phyloP scores from a whole-genome alignment of 1,284 basidiomycete genomes.

The Sphaerobolus stellatus region DNA sequence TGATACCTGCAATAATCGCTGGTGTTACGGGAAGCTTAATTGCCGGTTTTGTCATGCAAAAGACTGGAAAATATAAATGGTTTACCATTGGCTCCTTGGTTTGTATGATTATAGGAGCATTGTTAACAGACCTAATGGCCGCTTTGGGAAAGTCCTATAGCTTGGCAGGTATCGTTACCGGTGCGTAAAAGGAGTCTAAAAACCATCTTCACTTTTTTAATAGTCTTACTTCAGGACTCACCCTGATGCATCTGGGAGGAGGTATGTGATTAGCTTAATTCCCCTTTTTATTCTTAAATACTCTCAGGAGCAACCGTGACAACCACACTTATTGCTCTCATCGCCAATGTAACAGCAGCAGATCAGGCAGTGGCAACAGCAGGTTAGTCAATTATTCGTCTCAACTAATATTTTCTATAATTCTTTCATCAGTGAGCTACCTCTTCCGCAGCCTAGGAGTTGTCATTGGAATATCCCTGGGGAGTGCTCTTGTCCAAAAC shows the following conservation, averaged over 20 bases:
- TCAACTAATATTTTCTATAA: neutral
- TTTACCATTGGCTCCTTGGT: conserved; percentile 46
- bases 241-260: neutral
- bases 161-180: conserved; percentile 38
- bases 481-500: conserved; percentile 54
- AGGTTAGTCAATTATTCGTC: conserved; percentile 33
- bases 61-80: conserved; percentile 55
- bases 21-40: conserved; percentile 49
- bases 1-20: conserved; percentile 48
- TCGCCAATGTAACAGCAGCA: conserved; percentile 57
- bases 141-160: conserved; percentile 30
- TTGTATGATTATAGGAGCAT: conserved; percentile 40
- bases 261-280: conserved; percentile 3
- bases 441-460: conserved; percentile 64
- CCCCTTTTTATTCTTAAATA: neutral
- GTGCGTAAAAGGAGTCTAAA: conserved; percentile 37
- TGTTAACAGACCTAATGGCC: conserved; percentile 38
- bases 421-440: conserved; percentile 49
- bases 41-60: conserved; percentile 55
- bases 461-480: conserved; percentile 54
- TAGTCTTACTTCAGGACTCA: too few relatives aligned
- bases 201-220: too few relatives aligned
- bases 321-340: conserved; percentile 56
- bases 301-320: conserved; percentile 51
- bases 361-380: conserved; percentile 67